Evolutionary conservation across 169 alveolate species (phyloP).

Genomic region (Cryptosporidium sp.): DNA sequence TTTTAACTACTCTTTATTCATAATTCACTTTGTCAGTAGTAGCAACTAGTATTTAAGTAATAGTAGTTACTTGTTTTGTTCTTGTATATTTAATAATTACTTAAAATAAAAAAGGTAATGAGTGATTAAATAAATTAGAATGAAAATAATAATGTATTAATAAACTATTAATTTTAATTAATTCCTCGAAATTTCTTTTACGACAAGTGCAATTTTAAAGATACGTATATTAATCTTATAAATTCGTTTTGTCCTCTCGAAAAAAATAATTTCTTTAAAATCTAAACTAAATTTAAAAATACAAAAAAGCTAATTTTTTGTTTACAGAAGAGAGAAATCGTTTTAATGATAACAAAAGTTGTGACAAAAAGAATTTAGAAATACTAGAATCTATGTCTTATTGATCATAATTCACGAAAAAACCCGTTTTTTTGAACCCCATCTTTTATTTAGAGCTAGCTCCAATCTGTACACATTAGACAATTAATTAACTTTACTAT

Average conservation of each 20-base stretch:
- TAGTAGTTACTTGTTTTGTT: not conserved
- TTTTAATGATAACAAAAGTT: too few species aligned
- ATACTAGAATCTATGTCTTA: not conserved
- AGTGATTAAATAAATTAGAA: not conserved
- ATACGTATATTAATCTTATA: not conserved
- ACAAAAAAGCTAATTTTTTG: not conserved
- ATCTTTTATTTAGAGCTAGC: not conserved
- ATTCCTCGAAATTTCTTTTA: not conserved
- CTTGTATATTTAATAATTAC: not conserved
- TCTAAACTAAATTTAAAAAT: too few species aligned
- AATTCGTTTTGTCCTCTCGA: not conserved
- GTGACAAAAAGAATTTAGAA: too few species aligned
- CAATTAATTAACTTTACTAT: not conserved
- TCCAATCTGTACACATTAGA: not conserved
- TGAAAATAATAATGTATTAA: not conserved
- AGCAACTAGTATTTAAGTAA: too few species aligned
- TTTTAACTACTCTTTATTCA: not conserved
- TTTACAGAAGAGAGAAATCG: not conserved
- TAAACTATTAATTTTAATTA: not conserved
- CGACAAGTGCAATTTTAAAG: slow-evolving; percentile 10
- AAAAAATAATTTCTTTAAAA: not conserved
- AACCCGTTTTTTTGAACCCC: not conserved
- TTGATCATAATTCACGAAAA: too few species aligned
- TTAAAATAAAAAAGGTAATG: not conserved
- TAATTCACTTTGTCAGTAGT: not conserved